Percentiles rank a stretch among this genome's conserved stretches.
Evolutionary conservation across 306 rosid genomes (phyloP).

Genomic region (apple (Malus domestica)): DNA sequence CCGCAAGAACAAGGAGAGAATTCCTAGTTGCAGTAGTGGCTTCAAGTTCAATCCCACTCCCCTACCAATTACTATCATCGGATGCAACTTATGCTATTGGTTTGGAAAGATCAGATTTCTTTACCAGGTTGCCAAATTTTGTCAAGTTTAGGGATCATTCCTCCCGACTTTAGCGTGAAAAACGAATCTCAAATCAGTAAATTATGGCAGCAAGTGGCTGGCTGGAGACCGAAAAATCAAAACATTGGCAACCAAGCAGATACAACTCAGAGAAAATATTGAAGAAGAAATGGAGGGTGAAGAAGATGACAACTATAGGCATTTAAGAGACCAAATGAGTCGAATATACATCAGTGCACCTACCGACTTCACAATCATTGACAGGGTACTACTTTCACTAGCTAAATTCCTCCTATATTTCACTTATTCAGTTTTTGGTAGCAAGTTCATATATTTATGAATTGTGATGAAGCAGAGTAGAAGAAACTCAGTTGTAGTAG

Average conservation of each 20-base stretch:
- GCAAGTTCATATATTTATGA: too few species aligned
- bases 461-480: too few species aligned
- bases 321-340: slow-evolving; percentile 48
- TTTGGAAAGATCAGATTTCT: slow-evolving; percentile 58
- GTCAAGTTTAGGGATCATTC: slow-evolving; percentile 43
- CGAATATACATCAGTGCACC: slow-evolving; percentile 66
- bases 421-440: too few species aligned
- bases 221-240: slow-evolving; percentile 26
- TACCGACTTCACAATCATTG: slow-evolving; percentile 57
- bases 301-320: slow-evolving; percentile 57
- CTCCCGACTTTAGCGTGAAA: slow-evolving; percentile 34
- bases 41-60: slow-evolving; percentile 30
- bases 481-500: too few species aligned
- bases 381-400: slow-evolving; percentile 45
- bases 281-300: slow-evolving; percentile 42
- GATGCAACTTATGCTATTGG: slow-evolving; percentile 85
- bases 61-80: slow-evolving; percentile 50
- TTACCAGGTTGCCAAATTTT: slow-evolving; percentile 36
- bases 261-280: slow-evolving; percentile 2
- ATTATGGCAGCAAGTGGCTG: slow-evolving; percentile 30
- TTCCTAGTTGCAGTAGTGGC: slow-evolving; percentile 40
- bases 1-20: slow-evolving; percentile 14
- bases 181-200: slow-evolving; percentile 23
- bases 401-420: not conserved
- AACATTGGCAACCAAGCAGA: slow-evolving; percentile 15